Conservation (phyloP, 2,329 filamentous ascomycete genomes). For the Teratosphaeria zuluensis region DNA sequence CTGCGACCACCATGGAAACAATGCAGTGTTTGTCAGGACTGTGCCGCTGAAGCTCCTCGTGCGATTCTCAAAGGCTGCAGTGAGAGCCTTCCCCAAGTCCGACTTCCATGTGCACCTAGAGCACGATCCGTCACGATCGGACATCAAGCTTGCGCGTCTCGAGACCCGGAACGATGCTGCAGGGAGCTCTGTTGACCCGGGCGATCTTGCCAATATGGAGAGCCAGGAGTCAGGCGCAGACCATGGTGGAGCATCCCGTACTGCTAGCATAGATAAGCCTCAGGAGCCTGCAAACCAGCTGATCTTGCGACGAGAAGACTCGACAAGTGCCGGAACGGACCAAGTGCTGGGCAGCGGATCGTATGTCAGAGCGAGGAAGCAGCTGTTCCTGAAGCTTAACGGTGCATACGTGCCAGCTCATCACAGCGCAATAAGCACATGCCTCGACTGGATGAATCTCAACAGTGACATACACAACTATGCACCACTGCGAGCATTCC, state of each 20-base stretch:
- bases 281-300: neutral
- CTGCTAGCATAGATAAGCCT: neutral
- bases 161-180: neutral
- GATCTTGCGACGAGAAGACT: neutral
- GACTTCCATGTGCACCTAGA: neutral
- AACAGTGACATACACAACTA: slow-evolving; percentile 8
- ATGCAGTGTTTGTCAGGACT: neutral
- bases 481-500: slow-evolving; percentile 4
- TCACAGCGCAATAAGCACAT: slow-evolving; percentile 1
- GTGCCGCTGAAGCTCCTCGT: slow-evolving; percentile 3
- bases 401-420: slow-evolving; percentile 6
- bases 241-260: neutral
- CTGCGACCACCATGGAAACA: slow-evolving; percentile 3
- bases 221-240: neutral
- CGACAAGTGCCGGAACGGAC: neutral
- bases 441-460: slow-evolving; percentile 13
- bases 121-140: neutral
- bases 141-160: neutral
- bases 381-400: slow-evolving; percentile 6
- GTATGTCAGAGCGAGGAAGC: neutral
- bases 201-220: neutral
- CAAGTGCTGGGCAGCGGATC: neutral
- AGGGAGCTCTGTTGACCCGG: neutral
- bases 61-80: slow-evolving; percentile 10
- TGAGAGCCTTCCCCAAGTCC: slow-evolving; percentile 6